Evolutionary conservation across 169 alveolate species (phyloP).

Genomic region (Eimeria brunetti): DNA sequence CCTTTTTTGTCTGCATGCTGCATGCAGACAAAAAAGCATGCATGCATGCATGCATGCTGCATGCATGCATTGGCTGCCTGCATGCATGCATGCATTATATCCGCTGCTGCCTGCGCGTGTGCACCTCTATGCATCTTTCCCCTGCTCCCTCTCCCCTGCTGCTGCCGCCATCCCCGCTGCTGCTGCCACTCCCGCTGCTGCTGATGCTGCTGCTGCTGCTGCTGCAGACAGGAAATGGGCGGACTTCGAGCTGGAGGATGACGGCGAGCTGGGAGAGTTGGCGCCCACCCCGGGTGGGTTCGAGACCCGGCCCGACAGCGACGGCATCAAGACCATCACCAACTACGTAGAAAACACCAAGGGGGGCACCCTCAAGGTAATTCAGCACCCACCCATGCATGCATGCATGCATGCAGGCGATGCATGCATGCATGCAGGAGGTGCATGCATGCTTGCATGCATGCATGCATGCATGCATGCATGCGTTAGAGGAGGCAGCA

Average conservation of each 20-base stretch:
- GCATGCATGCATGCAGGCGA: background rate
- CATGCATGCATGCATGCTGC: too few species aligned
- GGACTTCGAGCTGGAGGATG: slow-evolving; percentile 74
- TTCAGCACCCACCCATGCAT: background rate
- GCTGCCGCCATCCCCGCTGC: background rate
- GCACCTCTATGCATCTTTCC: background rate
- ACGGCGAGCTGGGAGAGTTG: slow-evolving; percentile 68
- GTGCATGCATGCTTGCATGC: background rate
- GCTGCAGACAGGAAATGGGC: slow-evolving; percentile 71
- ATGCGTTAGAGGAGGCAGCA: too few species aligned
- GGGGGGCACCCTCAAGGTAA: slow-evolving; percentile 90
- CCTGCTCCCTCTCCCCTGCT: background rate
- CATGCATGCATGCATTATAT: too few species aligned
- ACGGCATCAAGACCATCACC: slow-evolving; percentile 88
- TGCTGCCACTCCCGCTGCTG: background rate
- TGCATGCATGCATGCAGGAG: background rate
- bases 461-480: background rate
- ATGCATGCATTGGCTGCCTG: background rate
- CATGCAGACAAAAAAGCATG: background rate
- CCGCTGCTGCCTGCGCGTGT: background rate
- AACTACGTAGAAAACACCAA: slow-evolving; percentile 85
- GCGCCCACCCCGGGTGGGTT: slow-evolving; percentile 61
- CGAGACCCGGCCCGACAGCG: slow-evolving; percentile 63
- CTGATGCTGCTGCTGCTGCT: background rate
- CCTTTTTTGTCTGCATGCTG: background rate